Percentiles rank a stretch among this genome's conserved stretches.
Evolutionary conservation across 2,329 filamentous ascomycete species (phyloP).

Genomic region (Xylogone sp.): DNA sequence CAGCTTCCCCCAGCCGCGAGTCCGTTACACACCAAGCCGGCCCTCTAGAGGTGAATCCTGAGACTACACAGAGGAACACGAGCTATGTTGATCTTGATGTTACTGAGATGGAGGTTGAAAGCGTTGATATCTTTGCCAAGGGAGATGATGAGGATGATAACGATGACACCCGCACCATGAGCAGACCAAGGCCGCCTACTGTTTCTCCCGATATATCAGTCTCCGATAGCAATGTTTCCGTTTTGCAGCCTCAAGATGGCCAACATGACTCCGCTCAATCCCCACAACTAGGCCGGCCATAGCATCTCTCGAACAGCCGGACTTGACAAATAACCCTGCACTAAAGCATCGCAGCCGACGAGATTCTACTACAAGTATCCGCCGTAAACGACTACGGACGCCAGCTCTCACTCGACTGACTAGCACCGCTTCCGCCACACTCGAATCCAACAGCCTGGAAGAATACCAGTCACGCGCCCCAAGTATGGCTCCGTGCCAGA

Average conservation of each 20-base stretch:
- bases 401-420: constrained; percentile 6
- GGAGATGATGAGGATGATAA: constrained; percentile 7
- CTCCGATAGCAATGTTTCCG: constrained; percentile 9
- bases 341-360: constrained; percentile 9
- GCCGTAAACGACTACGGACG: constrained; percentile 10
- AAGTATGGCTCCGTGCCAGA: constrained; percentile 6
- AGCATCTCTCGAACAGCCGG: constrained; percentile 8
- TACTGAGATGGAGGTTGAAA: constrained; percentile 12
- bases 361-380: constrained; percentile 10
- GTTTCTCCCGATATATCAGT: constrained; percentile 10
- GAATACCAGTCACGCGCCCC: constrained; percentile 4
- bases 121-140: constrained; percentile 4
- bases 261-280: constrained; percentile 7
- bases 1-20: constrained; percentile 9
- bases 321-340: constrained; percentile 11
- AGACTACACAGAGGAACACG: constrained; percentile 10
- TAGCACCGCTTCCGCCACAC: constrained; percentile 12
- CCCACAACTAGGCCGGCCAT: constrained; percentile 7
- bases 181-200: constrained; percentile 9
- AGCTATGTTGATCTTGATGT: constrained; percentile 11
- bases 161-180: constrained; percentile 9
- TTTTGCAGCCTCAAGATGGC: constrained; percentile 6
- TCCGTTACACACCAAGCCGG: constrained; percentile 12
- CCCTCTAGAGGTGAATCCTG: constrained; percentile 7
- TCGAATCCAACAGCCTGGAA: constrained; percentile 9